Conservation (phyloP, 1,284 basidiomycete genomes). For the Ceratobasidium sp. region DNA sequence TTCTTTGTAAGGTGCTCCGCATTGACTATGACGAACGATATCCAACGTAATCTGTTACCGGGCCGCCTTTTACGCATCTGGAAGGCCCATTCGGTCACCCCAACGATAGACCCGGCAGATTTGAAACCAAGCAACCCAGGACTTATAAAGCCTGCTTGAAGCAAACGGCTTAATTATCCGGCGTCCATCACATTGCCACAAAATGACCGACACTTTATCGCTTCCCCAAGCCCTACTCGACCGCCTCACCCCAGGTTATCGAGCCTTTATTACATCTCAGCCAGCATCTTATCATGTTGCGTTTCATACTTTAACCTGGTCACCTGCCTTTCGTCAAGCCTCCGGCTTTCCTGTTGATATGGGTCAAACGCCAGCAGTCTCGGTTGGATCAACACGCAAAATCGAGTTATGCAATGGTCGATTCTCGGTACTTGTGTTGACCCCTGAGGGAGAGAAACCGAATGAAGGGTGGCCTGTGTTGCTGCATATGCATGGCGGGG, state of each 20-base stretch:
- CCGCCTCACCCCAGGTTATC: conserved; percentile 5
- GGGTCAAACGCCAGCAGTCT: neutral
- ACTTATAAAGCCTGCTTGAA: neutral
- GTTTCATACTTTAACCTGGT: neutral
- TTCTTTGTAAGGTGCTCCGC: too few species aligned
- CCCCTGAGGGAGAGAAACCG: conserved; percentile 61
- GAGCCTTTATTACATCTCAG: neutral
- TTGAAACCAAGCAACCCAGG: neutral
- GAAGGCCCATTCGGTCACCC: too few species aligned
- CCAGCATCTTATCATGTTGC: neutral
- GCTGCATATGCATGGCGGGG: conserved; percentile 68
- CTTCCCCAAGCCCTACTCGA: conserved; percentile 3
- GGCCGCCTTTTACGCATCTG: too few species aligned
- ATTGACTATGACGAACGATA: too few species aligned
- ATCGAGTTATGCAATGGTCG: conserved; percentile 50
- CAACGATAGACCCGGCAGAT: neutral
- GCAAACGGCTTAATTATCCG: neutral
- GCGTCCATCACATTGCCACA: neutral
- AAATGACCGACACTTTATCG: neutral
- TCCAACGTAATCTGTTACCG: too few species aligned
- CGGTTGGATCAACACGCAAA: conserved; percentile 6
- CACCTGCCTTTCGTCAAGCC: neutral
- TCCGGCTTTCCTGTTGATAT: neutral
- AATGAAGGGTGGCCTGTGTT: conserved; percentile 66
- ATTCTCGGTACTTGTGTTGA: conserved; percentile 63